Base-by-base conservation (phyloP, 495 filamentous ascomycete species). In the Penicillium waksmanii region DNA sequence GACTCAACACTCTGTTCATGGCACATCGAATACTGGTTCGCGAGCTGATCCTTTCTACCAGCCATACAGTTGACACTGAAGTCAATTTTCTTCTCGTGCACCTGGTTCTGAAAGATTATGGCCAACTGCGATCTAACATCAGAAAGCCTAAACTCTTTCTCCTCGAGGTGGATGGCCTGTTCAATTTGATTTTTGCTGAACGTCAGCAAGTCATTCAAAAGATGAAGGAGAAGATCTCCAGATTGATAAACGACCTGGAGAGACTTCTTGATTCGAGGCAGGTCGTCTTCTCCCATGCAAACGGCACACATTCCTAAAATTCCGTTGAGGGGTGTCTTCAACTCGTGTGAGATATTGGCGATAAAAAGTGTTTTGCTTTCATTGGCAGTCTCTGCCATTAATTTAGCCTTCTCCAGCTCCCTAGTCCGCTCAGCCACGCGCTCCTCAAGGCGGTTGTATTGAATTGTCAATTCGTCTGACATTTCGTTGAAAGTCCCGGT, bases 181-280 rank as follows among this genome's bases (percentile, higher is more conserved):
- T 93, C 93, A 54, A 96, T 90, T 74, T 96, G 91, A 70, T 97
- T 97, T 72, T 94, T 95, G 58, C 89, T 93, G 76, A 97, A 97
- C 5, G 89, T 96, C 42, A 97, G 78, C 10, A 96, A 76, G 74
- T 97, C 93, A 52, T 91, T 95, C n/a, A 97, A 81, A 3, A 97
- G 81, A 61, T 96, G 91, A 2, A 96, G 76, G 17, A 97, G 75
- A 7, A 96, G 77, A 67, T 97, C 93, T 5, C 93, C 93, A 6
- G 91, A 95, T 73, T 93, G 92, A 68, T 96, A 96, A 47, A 96
- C 86, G 34, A 92, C 89, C 47, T 91, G 87, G 7, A 97, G 75
- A 5, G 88, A 92, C 54, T 90, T 84, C 73, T 92, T 92, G 59
- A 96, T 85, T 53, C 87, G 85, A 15, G 73, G 69, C 7, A 89